Conservation (phyloP, 768 basidiomycete genomes). For the Boletellus sp. region DNA sequence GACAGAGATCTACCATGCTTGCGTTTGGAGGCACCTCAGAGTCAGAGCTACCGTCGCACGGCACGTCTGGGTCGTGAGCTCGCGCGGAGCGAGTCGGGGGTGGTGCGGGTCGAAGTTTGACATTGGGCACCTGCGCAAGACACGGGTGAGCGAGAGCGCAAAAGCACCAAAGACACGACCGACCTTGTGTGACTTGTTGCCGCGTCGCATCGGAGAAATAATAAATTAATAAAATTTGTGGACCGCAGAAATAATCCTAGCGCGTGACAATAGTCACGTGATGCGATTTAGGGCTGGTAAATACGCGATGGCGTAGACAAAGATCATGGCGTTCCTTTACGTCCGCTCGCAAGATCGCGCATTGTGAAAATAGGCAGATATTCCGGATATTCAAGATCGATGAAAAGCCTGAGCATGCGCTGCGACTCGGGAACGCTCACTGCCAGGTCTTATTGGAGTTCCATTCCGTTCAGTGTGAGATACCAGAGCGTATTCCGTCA, state of each 20-base stretch:
- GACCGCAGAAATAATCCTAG: not conserved
- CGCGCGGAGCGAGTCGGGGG: constrained; percentile 22
- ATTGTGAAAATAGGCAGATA: too few species aligned
- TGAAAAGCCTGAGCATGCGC: not conserved
- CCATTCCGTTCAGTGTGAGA: too few species aligned
- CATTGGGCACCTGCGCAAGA: constrained; percentile 67
- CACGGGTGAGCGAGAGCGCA: not conserved
- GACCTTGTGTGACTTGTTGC: constrained; percentile 68
- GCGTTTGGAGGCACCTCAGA: constrained; percentile 48
- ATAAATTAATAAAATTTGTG: not conserved
- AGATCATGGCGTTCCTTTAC: too few species aligned
- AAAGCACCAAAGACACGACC: not conserved
- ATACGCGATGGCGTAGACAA: constrained; percentile 13
- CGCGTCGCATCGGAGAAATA: constrained; percentile 41
- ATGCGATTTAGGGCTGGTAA: constrained; percentile 23
- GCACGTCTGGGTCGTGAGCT: constrained; percentile 24
- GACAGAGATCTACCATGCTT: constrained; percentile 46
- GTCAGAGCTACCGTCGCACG: constrained; percentile 42
- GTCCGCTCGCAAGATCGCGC: too few species aligned
- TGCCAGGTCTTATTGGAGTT: too few species aligned
- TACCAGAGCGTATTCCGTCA: too few species aligned
- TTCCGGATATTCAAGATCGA: too few species aligned
- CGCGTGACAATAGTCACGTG: constrained; percentile 15
- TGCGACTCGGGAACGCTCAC: too few species aligned
- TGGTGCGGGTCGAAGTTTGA: constrained; percentile 70